These are phyloP conservation scores for Talaromyces islandicus DNA, from an alignment of 2,329 filamentous ascomycete genomes.

Conservation along the genomic window DNA sequence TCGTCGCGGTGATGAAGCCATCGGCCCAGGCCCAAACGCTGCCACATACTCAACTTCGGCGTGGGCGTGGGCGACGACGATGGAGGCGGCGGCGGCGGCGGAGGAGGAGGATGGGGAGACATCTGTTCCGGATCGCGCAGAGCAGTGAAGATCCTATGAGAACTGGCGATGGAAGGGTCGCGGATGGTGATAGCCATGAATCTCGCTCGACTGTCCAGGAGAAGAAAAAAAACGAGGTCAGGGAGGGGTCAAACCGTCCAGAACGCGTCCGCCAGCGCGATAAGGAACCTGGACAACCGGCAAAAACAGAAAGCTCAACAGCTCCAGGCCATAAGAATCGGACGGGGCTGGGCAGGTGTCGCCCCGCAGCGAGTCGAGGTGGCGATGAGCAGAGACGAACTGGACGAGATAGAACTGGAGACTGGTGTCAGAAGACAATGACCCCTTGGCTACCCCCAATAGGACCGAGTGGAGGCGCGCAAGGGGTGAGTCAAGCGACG, in stretches of 20 bases:
- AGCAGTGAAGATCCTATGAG: conserved; percentile 6
- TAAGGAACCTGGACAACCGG: conserved; percentile 11
- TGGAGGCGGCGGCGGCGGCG: neutral
- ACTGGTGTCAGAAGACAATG: neutral
- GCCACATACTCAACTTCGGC: conserved; percentile 41
- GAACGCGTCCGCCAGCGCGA: conserved; percentile 10
- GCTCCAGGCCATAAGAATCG: conserved; percentile 11
- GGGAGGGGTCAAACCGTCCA: neutral
- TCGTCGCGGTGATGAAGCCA: conserved; percentile 37
- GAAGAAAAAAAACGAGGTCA: neutral
- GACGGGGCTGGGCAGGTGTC: conserved; percentile 6
- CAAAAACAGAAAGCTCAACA: conserved; percentile 1
- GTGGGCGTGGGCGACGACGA: conserved; percentile 11
- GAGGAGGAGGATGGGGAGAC: neutral
- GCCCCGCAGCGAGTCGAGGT: conserved; percentile 3
- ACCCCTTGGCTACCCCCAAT: conserved; percentile 13
- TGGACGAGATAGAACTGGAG: neutral
- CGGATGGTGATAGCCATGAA: conserved; percentile 12
- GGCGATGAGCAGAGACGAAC: neutral
- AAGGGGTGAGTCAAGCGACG: conserved; percentile 9
- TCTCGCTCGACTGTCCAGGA: conserved; percentile 7
- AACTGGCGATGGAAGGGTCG: conserved; percentile 10
- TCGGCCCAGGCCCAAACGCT: conserved; percentile 36
- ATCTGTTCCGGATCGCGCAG: conserved; percentile 6
- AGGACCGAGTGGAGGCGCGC: conserved; percentile 10